phyloP scores from a whole-genome alignment of 2,329 filamentous ascomycete species.

The Aspergillus sp. region DNA sequence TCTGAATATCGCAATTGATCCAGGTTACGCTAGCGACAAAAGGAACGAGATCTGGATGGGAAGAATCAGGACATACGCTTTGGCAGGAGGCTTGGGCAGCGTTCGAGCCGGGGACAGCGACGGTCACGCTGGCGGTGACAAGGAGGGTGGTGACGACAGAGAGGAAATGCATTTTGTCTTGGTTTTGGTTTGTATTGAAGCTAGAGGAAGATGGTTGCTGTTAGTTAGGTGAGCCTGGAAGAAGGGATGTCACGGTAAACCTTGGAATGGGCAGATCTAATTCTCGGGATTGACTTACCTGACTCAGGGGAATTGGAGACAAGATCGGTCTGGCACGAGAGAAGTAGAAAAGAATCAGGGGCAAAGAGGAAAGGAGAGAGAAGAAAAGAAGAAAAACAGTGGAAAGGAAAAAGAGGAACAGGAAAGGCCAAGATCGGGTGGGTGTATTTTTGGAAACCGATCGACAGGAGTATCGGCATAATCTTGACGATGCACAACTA shows the following conservation, averaged over 20 bases:
- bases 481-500: neutral
- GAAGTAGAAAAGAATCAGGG: neutral
- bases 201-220: neutral
- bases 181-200: neutral
- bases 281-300: neutral
- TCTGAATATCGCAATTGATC: too few species aligned
- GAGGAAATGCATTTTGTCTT: conserved; percentile 8
- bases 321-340: neutral
- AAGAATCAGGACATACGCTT: conserved; percentile 2
- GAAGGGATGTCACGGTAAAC: neutral
- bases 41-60: too few species aligned
- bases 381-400: neutral
- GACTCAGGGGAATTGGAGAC: neutral
- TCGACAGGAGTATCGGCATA: neutral
- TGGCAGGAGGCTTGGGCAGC: conserved; percentile 3
- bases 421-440: neutral
- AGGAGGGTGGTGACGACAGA: conserved; percentile 4
- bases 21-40: too few species aligned
- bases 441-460: neutral
- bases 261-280: too few species aligned
- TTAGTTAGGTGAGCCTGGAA: neutral
- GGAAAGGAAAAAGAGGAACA: neutral
- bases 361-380: neutral
- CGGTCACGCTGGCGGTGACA: conserved; percentile 2
- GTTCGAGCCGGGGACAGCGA: conserved; percentile 1